A percentile compares a stretch with the other conserved stretches of the same genome.
phyloP scores from a whole-genome alignment of 495 filamentous ascomycete species.

The Podospora conica region DNA sequence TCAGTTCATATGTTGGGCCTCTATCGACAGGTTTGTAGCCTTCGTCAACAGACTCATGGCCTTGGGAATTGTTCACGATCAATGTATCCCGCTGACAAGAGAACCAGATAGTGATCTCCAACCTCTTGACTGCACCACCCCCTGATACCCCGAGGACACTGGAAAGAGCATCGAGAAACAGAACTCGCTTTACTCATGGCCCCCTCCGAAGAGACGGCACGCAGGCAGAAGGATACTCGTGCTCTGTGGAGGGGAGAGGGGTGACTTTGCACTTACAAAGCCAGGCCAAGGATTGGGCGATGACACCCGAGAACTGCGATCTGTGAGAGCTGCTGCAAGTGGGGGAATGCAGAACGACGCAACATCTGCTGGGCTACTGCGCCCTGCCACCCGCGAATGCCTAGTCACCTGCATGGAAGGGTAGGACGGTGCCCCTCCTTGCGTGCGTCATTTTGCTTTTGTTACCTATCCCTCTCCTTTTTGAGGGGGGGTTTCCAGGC shows the following conservation, averaged over 20 bases:
- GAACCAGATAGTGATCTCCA: too few species aligned
- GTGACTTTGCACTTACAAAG: not conserved
- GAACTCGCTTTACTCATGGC: too few species aligned
- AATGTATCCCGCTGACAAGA: too few species aligned
- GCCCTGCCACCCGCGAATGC: not conserved
- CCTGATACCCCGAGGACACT: too few species aligned
- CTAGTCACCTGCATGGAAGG: not conserved
- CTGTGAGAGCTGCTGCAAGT: not conserved
- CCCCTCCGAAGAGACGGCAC: too few species aligned
- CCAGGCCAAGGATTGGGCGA: not conserved
- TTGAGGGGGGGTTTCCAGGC: not conserved
- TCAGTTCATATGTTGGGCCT: too few species aligned
- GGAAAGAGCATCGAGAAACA: too few species aligned
- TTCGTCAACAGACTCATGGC: too few species aligned
- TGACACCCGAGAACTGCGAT: not conserved
- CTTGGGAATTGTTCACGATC: too few species aligned
- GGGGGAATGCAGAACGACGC: not conserved
- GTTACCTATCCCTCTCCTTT: not conserved
- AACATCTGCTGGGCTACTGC: not conserved
- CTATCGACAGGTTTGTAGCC: too few species aligned
- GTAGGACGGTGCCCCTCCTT: not conserved
- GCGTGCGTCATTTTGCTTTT: not conserved
- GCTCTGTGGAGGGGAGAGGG: too few species aligned
- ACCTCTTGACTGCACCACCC: too few species aligned
- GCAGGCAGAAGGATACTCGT: not conserved